Percentiles rank a stretch among this genome's conserved stretches.
Evolutionary conservation across 1,284 basidiomycete species (phyloP).

Genomic region (Fomitopsis pinicola): DNA sequence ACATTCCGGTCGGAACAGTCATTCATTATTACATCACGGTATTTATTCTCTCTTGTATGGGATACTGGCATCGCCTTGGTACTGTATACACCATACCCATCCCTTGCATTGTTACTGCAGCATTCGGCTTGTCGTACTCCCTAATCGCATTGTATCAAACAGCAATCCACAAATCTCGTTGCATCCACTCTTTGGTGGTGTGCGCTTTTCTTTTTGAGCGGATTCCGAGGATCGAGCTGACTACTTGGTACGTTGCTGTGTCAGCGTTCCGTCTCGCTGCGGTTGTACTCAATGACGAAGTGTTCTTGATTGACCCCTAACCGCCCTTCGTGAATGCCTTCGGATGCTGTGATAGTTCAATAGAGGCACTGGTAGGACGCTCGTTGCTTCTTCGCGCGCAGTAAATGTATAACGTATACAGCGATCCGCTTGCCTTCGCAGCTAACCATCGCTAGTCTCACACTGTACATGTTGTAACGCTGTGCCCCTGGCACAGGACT

Average conservation of each 20-base stretch:
- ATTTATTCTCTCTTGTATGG: conserved; percentile 1
- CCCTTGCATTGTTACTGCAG: background rate
- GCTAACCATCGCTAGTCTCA: no score
- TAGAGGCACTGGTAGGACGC: background rate
- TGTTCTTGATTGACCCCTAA: background rate
- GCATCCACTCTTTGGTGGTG: background rate
- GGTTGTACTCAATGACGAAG: background rate
- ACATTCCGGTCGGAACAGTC: conserved; percentile 1
- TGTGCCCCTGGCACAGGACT: no score
- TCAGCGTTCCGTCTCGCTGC: background rate
- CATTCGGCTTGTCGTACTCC: background rate
- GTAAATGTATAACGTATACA: no score
- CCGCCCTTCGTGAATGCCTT: no score
- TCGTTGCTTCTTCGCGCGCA: background rate
- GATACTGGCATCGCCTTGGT: background rate
- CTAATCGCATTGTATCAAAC: background rate
- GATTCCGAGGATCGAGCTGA: background rate
- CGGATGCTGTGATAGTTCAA: background rate
- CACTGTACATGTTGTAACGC: no score
- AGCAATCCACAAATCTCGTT: background rate
- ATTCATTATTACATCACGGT: background rate
- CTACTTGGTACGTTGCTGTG: background rate
- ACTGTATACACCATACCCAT: background rate
- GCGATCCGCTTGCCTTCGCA: no score
- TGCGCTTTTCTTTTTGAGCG: background rate